Conservation (phyloP, 1,284 basidiomycete species). For the Pisolithus thermaeus region DNA sequence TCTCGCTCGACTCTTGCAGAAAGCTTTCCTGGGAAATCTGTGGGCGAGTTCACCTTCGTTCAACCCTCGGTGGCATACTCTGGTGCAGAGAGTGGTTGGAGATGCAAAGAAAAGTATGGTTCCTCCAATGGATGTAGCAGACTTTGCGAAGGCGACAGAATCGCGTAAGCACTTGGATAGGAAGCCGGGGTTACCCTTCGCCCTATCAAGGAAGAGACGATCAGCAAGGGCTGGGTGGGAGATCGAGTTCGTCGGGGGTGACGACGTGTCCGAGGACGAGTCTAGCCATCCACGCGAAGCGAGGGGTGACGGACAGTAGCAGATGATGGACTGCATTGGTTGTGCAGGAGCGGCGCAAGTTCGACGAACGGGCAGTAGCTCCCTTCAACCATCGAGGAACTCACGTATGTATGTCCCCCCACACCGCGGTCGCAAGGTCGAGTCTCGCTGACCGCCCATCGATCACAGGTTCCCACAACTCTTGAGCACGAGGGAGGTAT, state of each 20-base stretch:
- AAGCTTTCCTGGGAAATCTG: slow-evolving; percentile 17
- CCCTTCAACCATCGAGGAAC: too few relatives aligned
- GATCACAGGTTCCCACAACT: too few relatives aligned
- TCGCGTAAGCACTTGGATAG: not conserved
- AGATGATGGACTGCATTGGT: too few relatives aligned
- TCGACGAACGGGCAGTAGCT: too few relatives aligned
- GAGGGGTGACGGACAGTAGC: too few relatives aligned
- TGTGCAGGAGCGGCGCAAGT: too few relatives aligned
- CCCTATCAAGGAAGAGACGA: slow-evolving; percentile 21
- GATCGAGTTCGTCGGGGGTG: slow-evolving; percentile 1
- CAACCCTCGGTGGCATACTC: slow-evolving; percentile 17
- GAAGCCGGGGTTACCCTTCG: slow-evolving; percentile 13
- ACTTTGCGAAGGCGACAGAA: not conserved
- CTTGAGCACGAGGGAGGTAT: too few relatives aligned
- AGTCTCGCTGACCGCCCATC: too few relatives aligned
- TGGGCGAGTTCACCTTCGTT: slow-evolving; percentile 17
- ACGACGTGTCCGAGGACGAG: too few relatives aligned
- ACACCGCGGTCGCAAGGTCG: too few relatives aligned
- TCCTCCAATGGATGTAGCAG: slow-evolving; percentile 3
- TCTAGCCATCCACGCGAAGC: too few relatives aligned
- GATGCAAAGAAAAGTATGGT: slow-evolving; percentile 20
- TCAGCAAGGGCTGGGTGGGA: slow-evolving; percentile 20
- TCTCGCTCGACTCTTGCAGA: slow-evolving; percentile 20
- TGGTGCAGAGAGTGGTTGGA: slow-evolving; percentile 10
- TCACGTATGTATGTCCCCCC: too few relatives aligned